Evolutionary conservation across 23 red algal genomes (phyloP).

Genomic region (Gracilaria vermiculophylla): DNA sequence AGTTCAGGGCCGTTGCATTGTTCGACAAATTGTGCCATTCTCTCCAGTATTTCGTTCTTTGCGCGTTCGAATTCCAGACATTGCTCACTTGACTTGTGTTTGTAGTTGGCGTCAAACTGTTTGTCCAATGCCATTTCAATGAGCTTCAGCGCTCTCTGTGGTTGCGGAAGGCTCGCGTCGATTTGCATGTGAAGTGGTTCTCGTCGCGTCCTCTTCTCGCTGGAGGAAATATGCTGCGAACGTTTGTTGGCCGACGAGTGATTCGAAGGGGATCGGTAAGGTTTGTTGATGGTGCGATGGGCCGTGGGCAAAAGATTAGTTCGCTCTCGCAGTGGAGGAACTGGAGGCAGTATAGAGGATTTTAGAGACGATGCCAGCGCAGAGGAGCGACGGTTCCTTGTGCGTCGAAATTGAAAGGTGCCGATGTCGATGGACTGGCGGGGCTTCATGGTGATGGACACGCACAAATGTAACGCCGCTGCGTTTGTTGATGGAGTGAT

Average conservation of each 20-base stretch:
- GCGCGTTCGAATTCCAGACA: not conserved
- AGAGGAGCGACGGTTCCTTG: not conserved
- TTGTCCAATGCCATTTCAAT: not conserved
- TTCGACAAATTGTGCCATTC: not conserved
- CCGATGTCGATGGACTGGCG: slow-evolving; percentile 22
- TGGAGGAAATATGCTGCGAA: not conserved
- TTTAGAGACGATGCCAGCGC: not conserved
- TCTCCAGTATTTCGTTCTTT: not conserved
- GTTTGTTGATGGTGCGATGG: not conserved
- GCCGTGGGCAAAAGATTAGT: slow-evolving; percentile 1
- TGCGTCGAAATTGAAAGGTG: not conserved
- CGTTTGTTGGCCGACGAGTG: not conserved
- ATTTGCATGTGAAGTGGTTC: slow-evolving; percentile 15
- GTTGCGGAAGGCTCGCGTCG: not conserved
- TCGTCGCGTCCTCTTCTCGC: not conserved
- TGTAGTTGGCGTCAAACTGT: not conserved
- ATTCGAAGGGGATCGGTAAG: not conserved
- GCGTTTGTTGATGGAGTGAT: too few relatives aligned
- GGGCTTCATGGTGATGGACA: not conserved
- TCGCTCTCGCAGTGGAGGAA: not conserved
- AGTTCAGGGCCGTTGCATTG: not conserved
- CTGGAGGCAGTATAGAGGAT: not conserved
- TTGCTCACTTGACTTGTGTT: not conserved
- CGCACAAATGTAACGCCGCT: too few relatives aligned
- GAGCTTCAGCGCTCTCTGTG: not conserved